phyloP scores from a whole-genome alignment of 495 filamentous ascomycete species.

The Neurospora sp. region DNA sequence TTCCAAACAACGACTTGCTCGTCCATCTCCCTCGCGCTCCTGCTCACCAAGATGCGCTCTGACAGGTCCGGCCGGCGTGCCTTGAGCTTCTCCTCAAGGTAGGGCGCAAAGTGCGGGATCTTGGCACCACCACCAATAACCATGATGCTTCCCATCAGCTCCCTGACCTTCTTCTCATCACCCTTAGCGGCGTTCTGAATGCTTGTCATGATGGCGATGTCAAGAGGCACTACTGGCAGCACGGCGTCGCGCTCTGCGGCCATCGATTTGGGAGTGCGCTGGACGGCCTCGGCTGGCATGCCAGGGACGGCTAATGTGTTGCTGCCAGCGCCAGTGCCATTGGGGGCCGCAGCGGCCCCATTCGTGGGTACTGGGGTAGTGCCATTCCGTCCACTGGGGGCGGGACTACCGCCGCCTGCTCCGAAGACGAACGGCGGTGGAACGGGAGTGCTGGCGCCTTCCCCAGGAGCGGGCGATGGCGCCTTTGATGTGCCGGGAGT shows the following conservation, averaged over 20 bases:
- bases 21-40: slow-evolving; percentile 84
- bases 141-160: slow-evolving; percentile 92
- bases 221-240: slow-evolving; percentile 71
- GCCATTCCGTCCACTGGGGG: slow-evolving; percentile 36
- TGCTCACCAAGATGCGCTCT: slow-evolving; percentile 80
- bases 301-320: slow-evolving; percentile 15
- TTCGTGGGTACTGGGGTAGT: slow-evolving; percentile 35
- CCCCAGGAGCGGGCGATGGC: slow-evolving; percentile 68
- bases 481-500: slow-evolving; percentile 79
- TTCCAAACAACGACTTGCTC: slow-evolving; percentile 96
- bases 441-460: slow-evolving; percentile 58
- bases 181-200: slow-evolving; percentile 78
- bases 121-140: slow-evolving; percentile 84
- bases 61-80: slow-evolving; percentile 54
- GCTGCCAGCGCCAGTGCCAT: slow-evolving; percentile 14
- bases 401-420: slow-evolving; percentile 35
- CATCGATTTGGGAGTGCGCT: slow-evolving; percentile 39
- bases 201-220: slow-evolving; percentile 77
- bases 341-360: slow-evolving; percentile 12
- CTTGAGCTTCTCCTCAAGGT: slow-evolving; percentile 73
- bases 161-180: slow-evolving; percentile 85
- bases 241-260: slow-evolving; percentile 68
- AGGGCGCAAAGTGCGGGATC: slow-evolving; percentile 61
- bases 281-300: slow-evolving; percentile 26
- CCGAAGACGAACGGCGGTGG: slow-evolving; percentile 46